These are phyloP conservation scores for Hyaloperonospora arabidopsidis DNA, from an alignment of 352 stramenopile genomes.

Conservation along the genomic window DNA sequence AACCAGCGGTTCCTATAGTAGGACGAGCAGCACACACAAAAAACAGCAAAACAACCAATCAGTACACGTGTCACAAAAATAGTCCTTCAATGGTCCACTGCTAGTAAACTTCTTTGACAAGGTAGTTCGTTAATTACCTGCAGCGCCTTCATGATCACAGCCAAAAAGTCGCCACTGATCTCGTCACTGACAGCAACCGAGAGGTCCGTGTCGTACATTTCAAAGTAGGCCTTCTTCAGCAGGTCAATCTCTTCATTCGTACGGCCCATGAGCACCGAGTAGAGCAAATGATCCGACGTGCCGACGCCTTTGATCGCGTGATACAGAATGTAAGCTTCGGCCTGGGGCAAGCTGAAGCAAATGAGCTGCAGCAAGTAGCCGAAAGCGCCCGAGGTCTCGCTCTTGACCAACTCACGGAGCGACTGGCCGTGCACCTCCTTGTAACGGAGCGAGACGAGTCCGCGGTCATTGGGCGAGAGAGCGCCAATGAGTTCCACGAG, in stretches of 20 bases:
- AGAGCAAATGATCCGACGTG: slow-evolving; percentile 54
- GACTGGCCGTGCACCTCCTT: slow-evolving; percentile 43
- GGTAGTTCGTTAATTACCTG: slow-evolving; percentile 19
- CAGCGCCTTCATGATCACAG: slow-evolving; percentile 44
- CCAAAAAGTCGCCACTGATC: slow-evolving; percentile 40
- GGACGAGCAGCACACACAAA: background rate
- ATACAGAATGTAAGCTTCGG: slow-evolving; percentile 55
- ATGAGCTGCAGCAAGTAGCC: slow-evolving; percentile 55
- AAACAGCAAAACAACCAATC: background rate
- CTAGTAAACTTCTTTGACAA: background rate
- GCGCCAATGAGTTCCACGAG: slow-evolving; percentile 49
- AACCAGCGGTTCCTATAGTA: background rate
- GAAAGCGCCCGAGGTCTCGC: slow-evolving; percentile 56
- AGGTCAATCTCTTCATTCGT: slow-evolving; percentile 44
- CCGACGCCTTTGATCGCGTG: slow-evolving; percentile 48
- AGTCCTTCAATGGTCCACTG: too few species aligned
- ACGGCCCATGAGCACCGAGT: slow-evolving; percentile 47
- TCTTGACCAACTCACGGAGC: slow-evolving; percentile 49
- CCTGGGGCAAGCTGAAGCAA: slow-evolving; percentile 42
- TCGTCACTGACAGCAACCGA: slow-evolving; percentile 38
- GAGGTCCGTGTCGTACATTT: slow-evolving; percentile 49
- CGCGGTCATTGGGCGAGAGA: slow-evolving; percentile 38
- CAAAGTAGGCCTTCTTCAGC: slow-evolving; percentile 48
- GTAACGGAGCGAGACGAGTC: slow-evolving; percentile 47
- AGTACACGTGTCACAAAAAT: too few species aligned